Percentiles rank a stretch among this genome's conserved stretches.
phyloP scores from a whole-genome alignment of 495 filamentous ascomycete genomes.

The Talaromyces liani region DNA sequence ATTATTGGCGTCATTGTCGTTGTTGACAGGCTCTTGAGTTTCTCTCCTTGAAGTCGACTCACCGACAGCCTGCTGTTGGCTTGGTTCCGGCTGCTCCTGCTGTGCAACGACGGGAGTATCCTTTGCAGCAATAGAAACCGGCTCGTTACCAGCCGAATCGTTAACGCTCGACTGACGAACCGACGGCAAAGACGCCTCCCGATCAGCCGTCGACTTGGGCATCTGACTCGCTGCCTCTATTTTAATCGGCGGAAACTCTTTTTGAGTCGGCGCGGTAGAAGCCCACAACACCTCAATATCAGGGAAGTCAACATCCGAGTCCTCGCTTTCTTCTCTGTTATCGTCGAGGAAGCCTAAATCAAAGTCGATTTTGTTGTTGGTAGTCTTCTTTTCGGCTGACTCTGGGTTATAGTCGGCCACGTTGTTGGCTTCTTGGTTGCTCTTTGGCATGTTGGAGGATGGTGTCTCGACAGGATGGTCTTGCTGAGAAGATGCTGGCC shows the following conservation, averaged over 20 bases:
- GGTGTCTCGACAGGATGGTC: neutral
- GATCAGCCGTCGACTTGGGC: neutral
- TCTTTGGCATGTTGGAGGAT: neutral
- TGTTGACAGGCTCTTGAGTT: neutral
- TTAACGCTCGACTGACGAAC: neutral
- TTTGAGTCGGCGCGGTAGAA: constrained; percentile 3
- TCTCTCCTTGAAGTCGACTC: neutral
- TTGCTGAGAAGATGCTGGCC: neutral
- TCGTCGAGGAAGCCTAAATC: neutral
- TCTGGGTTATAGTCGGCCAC: neutral
- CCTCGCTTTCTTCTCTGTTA: neutral
- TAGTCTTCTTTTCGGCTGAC: neutral
- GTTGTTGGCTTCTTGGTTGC: neutral
- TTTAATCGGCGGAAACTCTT: neutral
- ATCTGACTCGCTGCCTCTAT: neutral
- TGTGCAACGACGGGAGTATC: neutral
- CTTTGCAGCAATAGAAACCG: neutral
- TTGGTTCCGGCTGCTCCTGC: neutral
- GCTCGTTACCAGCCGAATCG: neutral
- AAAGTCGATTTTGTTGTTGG: neutral
- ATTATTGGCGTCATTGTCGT: neutral
- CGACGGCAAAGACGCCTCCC: neutral
- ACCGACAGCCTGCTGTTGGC: neutral
- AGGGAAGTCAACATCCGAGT: neutral
- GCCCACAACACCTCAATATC: constrained; percentile 4